A percentile compares a stretch with the other conserved stretches of the same genome.
Conservation (phyloP, 805 yeast species). For the Kregervanrija delftensis region DNA sequence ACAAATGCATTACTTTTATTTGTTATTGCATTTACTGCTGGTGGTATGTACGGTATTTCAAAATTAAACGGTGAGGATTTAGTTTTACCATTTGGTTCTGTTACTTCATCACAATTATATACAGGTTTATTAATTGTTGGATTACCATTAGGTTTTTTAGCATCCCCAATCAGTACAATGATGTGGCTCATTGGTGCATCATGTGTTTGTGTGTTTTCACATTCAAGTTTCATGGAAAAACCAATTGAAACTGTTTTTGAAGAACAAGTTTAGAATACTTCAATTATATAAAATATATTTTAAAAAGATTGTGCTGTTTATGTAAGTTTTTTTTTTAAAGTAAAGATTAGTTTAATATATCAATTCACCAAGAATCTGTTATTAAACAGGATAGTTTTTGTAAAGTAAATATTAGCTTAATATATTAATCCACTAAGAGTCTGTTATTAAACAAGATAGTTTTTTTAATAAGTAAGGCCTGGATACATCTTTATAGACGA, state of each 20-base stretch:
- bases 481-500: too few relatives aligned
- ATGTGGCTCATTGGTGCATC: conserved; percentile 97
- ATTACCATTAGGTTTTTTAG: conserved; percentile 37
- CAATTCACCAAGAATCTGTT: too few relatives aligned
- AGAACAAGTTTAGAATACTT: conserved; percentile 41
- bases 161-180: conserved; percentile 62
- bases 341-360: background rate
- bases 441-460: too few relatives aligned
- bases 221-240: conserved; percentile 91
- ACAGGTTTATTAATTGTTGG: conserved; percentile 73
- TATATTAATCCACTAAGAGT: too few relatives aligned
- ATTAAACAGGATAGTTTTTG: too few relatives aligned
- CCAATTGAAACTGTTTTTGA: conserved; percentile 95
- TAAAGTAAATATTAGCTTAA: too few relatives aligned
- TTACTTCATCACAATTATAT: conserved; percentile 81
- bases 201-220: conserved; percentile 76
- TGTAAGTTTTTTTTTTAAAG: background rate
- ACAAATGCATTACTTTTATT: conserved; percentile 81
- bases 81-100: conserved; percentile 63
- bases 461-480: too few relatives aligned
- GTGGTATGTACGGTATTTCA: conserved; percentile 74
- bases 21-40: conserved; percentile 66
- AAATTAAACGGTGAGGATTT: conserved; percentile 79
- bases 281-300: background rate
- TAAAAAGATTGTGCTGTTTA: background rate